Percentiles rank a stretch among this genome's conserved stretches.
Conservation (phyloP, 805 yeast genomes). For the Starmerella powellii region DNA sequence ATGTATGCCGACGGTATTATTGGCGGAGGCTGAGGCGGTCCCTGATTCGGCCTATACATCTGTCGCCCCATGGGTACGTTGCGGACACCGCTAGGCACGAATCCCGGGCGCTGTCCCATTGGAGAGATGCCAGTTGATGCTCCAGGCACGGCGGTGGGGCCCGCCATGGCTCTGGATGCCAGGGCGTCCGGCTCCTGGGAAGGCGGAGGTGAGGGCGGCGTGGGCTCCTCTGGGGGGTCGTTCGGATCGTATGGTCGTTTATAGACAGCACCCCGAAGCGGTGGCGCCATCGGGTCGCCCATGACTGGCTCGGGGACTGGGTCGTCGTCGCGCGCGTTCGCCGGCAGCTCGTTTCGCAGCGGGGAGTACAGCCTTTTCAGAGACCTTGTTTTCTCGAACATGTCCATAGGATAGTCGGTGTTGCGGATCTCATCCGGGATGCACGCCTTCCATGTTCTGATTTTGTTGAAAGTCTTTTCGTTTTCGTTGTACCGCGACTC, state of each 20-base stretch:
- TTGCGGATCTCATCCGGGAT: constrained; percentile 92
- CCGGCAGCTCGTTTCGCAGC: constrained; percentile 60
- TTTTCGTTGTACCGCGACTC: constrained; percentile 88
- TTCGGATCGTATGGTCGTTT: constrained; percentile 58
- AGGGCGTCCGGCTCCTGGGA: constrained; percentile 15
- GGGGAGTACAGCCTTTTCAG: constrained; percentile 74
- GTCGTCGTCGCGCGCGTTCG: constrained; percentile 59
- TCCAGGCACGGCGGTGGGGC: neutral
- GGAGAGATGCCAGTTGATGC: constrained; percentile 2
- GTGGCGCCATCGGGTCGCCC: constrained; percentile 81
- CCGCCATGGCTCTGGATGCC: neutral
- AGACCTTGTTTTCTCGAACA: constrained; percentile 68
- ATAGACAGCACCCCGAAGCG: constrained; percentile 86
- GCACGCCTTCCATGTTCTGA: constrained; percentile 97
- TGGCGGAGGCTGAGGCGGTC: constrained; percentile 15
- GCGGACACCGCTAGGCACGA: too few species aligned
- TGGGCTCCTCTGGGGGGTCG: constrained; percentile 67
- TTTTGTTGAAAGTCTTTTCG: constrained; percentile 82
- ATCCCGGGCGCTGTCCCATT: neutral
- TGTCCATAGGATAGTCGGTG: constrained; percentile 34
- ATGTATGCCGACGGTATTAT: constrained; percentile 23
- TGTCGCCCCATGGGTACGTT: neutral
- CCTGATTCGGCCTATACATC: neutral
- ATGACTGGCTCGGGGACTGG: constrained; percentile 71
- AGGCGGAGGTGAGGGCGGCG: constrained; percentile 30